Conservation (phyloP, 176 grass and related monocot species). For the Oryza meridionalis region DNA sequence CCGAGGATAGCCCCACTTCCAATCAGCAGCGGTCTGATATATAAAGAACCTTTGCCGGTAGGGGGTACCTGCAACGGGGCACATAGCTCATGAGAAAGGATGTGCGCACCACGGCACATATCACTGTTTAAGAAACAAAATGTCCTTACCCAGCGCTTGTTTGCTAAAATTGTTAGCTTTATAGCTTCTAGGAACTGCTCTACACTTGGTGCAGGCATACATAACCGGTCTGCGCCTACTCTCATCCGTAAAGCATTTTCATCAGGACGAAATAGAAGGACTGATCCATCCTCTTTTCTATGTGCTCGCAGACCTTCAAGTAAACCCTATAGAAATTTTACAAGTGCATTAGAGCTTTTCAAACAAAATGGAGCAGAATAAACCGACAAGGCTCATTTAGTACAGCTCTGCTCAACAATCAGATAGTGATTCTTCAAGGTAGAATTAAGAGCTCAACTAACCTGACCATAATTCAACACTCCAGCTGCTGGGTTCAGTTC, state of each 20-base stretch:
- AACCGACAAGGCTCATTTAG: not conserved
- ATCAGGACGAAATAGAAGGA: constrained; percentile 74
- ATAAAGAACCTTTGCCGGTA: constrained; percentile 84
- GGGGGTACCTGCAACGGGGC: constrained; percentile 68
- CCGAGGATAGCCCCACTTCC: constrained; percentile 84
- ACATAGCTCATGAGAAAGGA: constrained; percentile 24
- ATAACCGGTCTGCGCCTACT: constrained; percentile 69
- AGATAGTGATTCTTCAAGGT: constrained; percentile 18
- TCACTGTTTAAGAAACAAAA: constrained; percentile 36
- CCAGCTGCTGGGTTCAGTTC: constrained; percentile 76
- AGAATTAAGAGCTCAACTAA: constrained; percentile 31
- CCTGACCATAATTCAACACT: constrained; percentile 97
- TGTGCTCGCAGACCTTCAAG: constrained; percentile 89
- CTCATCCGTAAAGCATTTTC: constrained; percentile 83
- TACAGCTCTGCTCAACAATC: not conserved
- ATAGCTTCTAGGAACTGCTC: constrained; percentile 85
- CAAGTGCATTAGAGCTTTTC: constrained; percentile 2
- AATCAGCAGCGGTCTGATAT: constrained; percentile 82
- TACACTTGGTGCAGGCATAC: constrained; percentile 75
- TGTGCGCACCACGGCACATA: not conserved
- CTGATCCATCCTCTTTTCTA: constrained; percentile 74
- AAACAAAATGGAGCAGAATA: constrained; percentile 9
- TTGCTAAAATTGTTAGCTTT: constrained; percentile 77
- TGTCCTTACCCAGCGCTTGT: constrained; percentile 77
- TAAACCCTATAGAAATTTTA: constrained; percentile 57